Evolutionary conservation across 495 filamentous ascomycete species (phyloP).

Genomic region (Talaromyces nanjingensis): DNA sequence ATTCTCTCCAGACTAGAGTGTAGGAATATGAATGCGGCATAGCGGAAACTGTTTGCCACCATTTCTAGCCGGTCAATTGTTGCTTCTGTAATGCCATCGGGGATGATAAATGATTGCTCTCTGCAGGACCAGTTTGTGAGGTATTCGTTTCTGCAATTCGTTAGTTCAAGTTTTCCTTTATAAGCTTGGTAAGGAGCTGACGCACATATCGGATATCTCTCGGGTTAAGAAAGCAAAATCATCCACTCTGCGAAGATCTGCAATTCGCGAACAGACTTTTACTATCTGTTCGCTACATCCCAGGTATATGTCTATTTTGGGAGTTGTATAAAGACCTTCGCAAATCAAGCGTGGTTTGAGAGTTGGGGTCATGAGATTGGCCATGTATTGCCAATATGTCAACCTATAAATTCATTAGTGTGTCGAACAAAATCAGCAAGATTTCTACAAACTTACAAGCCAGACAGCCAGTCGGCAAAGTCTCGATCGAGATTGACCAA

Average conservation of each 20-base stretch:
- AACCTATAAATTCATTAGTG: constrained; percentile 18
- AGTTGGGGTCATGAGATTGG: constrained; percentile 31
- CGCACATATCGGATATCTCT: constrained; percentile 31
- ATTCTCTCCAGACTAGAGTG: constrained; percentile 35
- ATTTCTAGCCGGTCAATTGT: constrained; percentile 32
- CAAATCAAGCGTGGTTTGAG: constrained; percentile 16
- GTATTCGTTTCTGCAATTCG: constrained; percentile 24
- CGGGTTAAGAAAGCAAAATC: constrained; percentile 20
- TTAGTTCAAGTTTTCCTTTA: not conserved
- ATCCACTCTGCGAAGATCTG: constrained; percentile 25
- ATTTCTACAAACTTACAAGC: constrained; percentile 22
- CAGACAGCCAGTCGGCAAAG: constrained; percentile 30
- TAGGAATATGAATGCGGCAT: constrained; percentile 35
- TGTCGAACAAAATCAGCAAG: not conserved
- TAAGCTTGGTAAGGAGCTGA: not conserved
- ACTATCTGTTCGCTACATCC: constrained; percentile 39
- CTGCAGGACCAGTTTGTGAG: constrained; percentile 32
- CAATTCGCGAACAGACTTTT: constrained; percentile 31
- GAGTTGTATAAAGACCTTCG: constrained; percentile 20
- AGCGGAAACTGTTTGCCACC: constrained; percentile 39
- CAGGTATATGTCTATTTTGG: constrained; percentile 36
- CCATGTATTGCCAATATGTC: constrained; percentile 34
- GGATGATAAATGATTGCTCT: constrained; percentile 25
- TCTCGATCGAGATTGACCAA: constrained; percentile 26
- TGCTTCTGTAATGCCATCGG: constrained; percentile 22